Percentiles rank a stretch among this genome's conserved stretches.
Evolutionary conservation across 1,284 basidiomycete species (phyloP).

Genomic region (Porogramme epimiltina): DNA sequence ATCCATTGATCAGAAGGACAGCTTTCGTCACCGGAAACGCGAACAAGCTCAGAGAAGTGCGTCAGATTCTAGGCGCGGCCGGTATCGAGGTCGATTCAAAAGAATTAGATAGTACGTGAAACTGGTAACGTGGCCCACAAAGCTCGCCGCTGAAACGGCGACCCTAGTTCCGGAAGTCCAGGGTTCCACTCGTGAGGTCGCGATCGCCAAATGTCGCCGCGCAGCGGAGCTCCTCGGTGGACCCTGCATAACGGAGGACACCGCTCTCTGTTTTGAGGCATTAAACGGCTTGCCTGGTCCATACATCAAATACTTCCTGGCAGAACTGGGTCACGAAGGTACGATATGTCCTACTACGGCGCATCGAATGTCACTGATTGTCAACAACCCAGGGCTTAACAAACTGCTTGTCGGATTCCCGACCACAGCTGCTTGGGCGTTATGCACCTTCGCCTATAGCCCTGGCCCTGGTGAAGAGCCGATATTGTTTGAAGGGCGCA

Average conservation of each 20-base stretch:
- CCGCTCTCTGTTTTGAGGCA: slow-evolving; percentile 90
- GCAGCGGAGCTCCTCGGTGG: slow-evolving; percentile 85
- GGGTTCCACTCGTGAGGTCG: slow-evolving; percentile 91
- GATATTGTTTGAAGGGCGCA: slow-evolving; percentile 91
- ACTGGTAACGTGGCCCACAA: no score
- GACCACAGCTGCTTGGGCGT: slow-evolving; percentile 81
- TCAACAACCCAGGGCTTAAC: slow-evolving; percentile 69
- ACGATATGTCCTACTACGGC: not conserved
- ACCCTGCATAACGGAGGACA: slow-evolving; percentile 96
- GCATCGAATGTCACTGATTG: not conserved
- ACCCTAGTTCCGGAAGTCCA: slow-evolving; percentile 88
- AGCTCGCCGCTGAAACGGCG: no score
- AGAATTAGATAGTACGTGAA: slow-evolving; percentile 65
- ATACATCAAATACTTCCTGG: slow-evolving; percentile 94
- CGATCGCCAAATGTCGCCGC: slow-evolving; percentile 82
- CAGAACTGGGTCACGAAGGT: slow-evolving; percentile 79
- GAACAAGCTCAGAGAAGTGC: slow-evolving; percentile 92
- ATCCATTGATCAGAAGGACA: slow-evolving; percentile 29
- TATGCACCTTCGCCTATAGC: slow-evolving; percentile 96
- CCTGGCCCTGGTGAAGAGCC: slow-evolving; percentile 80
- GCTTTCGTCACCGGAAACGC: slow-evolving; percentile 95
- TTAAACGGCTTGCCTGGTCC: slow-evolving; percentile 92
- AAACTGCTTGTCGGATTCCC: slow-evolving; percentile 84
- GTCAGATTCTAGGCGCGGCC: slow-evolving; percentile 66
- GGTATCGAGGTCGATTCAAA: slow-evolving; percentile 69